A percentile compares a stretch with the other conserved stretches of the same genome.
Evolutionary conservation across 305 asterid species (phyloP).

Genomic region (Ilex paraguariensis): DNA sequence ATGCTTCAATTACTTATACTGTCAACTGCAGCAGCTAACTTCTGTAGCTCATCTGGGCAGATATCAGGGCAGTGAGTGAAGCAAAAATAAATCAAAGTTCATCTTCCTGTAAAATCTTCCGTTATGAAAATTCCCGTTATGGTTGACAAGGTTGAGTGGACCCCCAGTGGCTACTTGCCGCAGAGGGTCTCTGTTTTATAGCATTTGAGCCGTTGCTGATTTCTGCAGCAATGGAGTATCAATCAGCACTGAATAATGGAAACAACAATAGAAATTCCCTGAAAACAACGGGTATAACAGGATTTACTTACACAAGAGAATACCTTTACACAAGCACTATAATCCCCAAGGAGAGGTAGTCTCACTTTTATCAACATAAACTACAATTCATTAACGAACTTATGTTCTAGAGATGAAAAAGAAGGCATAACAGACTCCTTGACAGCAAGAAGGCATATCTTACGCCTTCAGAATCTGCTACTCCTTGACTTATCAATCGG

Average conservation of each 20-base stretch:
- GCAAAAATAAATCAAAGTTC: conserved; percentile 82
- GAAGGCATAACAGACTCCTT: too few relatives aligned
- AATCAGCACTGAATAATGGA: background rate
- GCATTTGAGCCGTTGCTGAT: conserved; percentile 53
- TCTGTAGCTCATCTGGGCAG: conserved; percentile 92
- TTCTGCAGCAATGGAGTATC: conserved; percentile 31
- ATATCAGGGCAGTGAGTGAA: conserved; percentile 98
- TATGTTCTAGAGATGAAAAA: too few relatives aligned
- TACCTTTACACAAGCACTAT: too few relatives aligned
- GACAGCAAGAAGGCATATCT: too few relatives aligned
- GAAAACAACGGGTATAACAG: too few relatives aligned
- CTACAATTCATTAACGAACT: too few relatives aligned
- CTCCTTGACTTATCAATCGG: too few relatives aligned
- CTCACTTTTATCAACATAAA: too few relatives aligned
- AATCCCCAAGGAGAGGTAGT: too few relatives aligned
- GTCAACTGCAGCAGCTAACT: conserved; percentile 79
- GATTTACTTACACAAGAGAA: too few relatives aligned
- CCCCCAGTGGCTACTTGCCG: conserved; percentile 82
- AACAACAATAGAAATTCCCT: background rate
- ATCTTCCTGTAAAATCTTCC: conserved; percentile 70
- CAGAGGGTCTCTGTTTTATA: conserved; percentile 74
- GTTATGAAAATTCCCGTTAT: conserved; percentile 68
- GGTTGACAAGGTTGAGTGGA: conserved; percentile 83
- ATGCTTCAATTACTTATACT: conserved; percentile 58
- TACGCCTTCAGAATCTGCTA: too few relatives aligned